phyloP scores from a whole-genome alignment of 441 rosid genomes.

The Sinapis alba region DNA sequence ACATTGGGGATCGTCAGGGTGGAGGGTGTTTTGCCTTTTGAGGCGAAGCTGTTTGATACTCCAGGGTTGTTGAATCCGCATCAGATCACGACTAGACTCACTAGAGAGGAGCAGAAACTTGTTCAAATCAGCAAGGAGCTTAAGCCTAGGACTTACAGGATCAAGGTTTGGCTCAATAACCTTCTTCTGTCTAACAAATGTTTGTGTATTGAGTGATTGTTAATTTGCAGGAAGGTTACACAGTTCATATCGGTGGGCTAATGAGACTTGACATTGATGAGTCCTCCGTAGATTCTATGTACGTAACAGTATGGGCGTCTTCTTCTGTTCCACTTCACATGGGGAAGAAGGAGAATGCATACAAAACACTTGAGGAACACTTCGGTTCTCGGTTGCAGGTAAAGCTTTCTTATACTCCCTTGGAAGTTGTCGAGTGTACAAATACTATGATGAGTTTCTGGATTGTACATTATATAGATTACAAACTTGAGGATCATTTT shows the following conservation, averaged over 20 bases:
- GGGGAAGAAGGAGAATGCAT: constrained; percentile 88
- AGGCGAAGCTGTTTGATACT: constrained; percentile 86
- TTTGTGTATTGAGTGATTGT: neutral
- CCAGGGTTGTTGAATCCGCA: constrained; percentile 85
- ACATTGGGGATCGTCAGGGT: constrained; percentile 80
- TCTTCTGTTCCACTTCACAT: constrained; percentile 83
- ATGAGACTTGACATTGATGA: constrained; percentile 86
- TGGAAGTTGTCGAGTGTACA: neutral
- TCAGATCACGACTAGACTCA: constrained; percentile 84
- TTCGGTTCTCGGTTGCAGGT: constrained; percentile 90
- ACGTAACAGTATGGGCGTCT: constrained; percentile 93
- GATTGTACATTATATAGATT: neutral
- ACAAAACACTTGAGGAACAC: constrained; percentile 63
- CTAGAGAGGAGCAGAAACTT: constrained; percentile 88
- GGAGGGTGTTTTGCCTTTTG: constrained; percentile 80
- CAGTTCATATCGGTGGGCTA: constrained; percentile 85
- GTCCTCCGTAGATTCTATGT: constrained; percentile 68
- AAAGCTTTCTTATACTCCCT: neutral
- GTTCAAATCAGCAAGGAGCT: constrained; percentile 76
- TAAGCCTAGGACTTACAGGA: constrained; percentile 88
- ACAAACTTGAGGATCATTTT: too few species aligned
- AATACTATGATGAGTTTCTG: neutral
- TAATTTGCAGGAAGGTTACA: constrained; percentile 66
- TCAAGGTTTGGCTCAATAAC: constrained; percentile 58
- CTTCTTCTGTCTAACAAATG: neutral